Percentiles rank a stretch among this genome's conserved stretches.
phyloP scores from a whole-genome alignment of 2,329 filamentous ascomycete species.

The Emericellopsis atlantica region DNA sequence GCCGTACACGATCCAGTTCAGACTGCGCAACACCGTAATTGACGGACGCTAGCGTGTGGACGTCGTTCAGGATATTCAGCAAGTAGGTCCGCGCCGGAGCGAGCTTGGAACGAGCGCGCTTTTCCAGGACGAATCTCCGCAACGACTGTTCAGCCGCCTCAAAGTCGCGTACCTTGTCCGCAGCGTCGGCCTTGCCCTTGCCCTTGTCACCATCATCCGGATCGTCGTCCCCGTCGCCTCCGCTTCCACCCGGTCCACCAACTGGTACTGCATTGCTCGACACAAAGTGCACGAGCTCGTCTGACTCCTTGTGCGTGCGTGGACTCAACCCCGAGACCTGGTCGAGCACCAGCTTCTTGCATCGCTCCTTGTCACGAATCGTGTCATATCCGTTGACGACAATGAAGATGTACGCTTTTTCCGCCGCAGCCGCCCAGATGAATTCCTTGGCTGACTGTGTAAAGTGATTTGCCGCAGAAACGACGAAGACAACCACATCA shows the following conservation, averaged over 20 bases:
- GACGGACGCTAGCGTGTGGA: slow-evolving; percentile 70
- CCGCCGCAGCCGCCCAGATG: slow-evolving; percentile 85
- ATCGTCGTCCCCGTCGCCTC: slow-evolving; percentile 42
- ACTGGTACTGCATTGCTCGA: slow-evolving; percentile 91
- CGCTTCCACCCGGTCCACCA: slow-evolving; percentile 38
- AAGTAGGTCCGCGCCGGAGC: slow-evolving; percentile 93
- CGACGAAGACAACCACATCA: slow-evolving; percentile 96
- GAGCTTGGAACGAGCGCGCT: slow-evolving; percentile 87
- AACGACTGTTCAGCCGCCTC: slow-evolving; percentile 80
- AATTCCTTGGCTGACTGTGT: slow-evolving; percentile 97
- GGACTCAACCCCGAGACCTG: slow-evolving; percentile 83
- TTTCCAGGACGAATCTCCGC: slow-evolving; percentile 87
- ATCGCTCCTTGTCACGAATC: slow-evolving; percentile 82
- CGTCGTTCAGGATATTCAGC: slow-evolving; percentile 80
- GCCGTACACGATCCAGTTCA: slow-evolving; percentile 72
- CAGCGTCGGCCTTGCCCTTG: slow-evolving; percentile 62
- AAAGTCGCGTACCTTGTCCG: slow-evolving; percentile 82
- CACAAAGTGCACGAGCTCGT: slow-evolving; percentile 92
- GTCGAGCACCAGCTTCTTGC: slow-evolving; percentile 84
- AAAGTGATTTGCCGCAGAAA: slow-evolving; percentile 95
- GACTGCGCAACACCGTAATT: slow-evolving; percentile 79
- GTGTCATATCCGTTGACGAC: slow-evolving; percentile 96
- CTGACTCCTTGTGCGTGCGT: slow-evolving; percentile 80
- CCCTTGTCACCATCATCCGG: slow-evolving; percentile 51
- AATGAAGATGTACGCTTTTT: slow-evolving; percentile 98